These are phyloP conservation scores for Speleostelium caveatum DNA, from an alignment of 78 protist species.

Conservation along the genomic window DNA sequence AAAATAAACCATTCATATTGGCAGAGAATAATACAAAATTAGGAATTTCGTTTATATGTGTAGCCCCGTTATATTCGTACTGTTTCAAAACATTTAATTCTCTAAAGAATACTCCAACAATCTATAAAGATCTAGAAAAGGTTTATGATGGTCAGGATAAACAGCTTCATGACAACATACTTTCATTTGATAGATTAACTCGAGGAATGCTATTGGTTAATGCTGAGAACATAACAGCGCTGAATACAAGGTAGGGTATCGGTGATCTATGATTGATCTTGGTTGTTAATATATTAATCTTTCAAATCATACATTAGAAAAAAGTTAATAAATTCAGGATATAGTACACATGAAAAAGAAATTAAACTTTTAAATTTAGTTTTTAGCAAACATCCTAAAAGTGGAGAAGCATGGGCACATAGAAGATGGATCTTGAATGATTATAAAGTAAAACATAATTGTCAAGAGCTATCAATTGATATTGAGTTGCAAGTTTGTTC, in stretches of 20 bases:
- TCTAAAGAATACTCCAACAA: background rate
- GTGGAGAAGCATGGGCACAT: slow-evolving; percentile 77
- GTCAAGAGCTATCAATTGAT: background rate
- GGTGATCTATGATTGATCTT: background rate
- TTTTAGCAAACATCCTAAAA: slow-evolving; percentile 74
- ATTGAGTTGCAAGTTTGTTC: slow-evolving; percentile 35
- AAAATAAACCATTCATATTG: slow-evolving; percentile 23
- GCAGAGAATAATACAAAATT: slow-evolving; percentile 31
- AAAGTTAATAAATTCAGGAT: slow-evolving; percentile 3
- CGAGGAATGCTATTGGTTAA: slow-evolving; percentile 20
- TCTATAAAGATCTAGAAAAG: background rate
- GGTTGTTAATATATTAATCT: background rate
- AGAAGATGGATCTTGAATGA: slow-evolving; percentile 39
- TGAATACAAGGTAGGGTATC: slow-evolving; percentile 1
- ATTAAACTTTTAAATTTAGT: slow-evolving; percentile 41
- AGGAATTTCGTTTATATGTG: slow-evolving; percentile 21
- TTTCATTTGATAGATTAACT: background rate
- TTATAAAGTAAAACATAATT: background rate
- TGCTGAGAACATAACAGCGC: slow-evolving; percentile 56
- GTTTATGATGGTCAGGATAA: background rate
- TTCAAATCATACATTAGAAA: background rate
- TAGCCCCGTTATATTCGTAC: slow-evolving; percentile 18
- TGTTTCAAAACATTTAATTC: slow-evolving; percentile 19
- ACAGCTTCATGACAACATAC: background rate
- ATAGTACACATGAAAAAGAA: background rate